Evolutionary conservation across 306 rosid species (phyloP).

Genomic region (Begonia fuchsioides): DNA sequence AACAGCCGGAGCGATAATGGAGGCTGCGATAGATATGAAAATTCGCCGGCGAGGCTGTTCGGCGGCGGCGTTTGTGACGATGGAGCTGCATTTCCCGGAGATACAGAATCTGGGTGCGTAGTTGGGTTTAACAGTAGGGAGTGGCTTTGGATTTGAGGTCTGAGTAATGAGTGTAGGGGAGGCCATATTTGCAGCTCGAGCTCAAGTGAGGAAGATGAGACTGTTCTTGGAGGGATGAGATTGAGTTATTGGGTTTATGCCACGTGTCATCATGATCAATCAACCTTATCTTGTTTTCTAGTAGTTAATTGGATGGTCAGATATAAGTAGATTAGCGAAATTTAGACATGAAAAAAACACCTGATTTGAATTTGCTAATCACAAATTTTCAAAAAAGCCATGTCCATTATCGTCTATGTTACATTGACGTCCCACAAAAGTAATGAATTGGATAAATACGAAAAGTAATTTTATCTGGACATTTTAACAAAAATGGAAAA

Average conservation of each 20-base stretch:
- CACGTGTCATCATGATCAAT: conserved; percentile 54
- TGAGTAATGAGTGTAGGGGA: conserved; percentile 76
- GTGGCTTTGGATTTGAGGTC: conserved; percentile 53
- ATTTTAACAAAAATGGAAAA: no score
- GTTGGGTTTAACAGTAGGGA: conserved; percentile 40
- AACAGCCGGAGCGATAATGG: conserved; percentile 21
- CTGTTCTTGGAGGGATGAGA: background rate
- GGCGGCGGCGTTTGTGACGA: background rate
- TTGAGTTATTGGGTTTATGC: conserved; percentile 28
- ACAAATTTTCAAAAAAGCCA: no score
- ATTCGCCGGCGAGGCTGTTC: conserved; percentile 46
- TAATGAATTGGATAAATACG: no score
- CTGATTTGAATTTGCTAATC: background rate
- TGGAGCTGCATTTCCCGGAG: background rate
- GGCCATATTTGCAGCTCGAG: no score
- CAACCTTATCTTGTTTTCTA: conserved; percentile 43
- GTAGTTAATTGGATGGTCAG: background rate
- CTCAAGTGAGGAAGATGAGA: background rate
- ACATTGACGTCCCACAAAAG: no score
- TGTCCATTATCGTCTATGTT: no score
- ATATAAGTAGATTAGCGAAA: no score
- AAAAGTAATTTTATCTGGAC: no score
- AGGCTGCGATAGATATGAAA: conserved; percentile 33
- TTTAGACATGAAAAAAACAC: background rate
- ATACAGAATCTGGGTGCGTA: conserved; percentile 1